phyloP scores from a whole-genome alignment of 2,329 filamentous ascomycete species.

The Myriosclerotinia scirpicola region DNA sequence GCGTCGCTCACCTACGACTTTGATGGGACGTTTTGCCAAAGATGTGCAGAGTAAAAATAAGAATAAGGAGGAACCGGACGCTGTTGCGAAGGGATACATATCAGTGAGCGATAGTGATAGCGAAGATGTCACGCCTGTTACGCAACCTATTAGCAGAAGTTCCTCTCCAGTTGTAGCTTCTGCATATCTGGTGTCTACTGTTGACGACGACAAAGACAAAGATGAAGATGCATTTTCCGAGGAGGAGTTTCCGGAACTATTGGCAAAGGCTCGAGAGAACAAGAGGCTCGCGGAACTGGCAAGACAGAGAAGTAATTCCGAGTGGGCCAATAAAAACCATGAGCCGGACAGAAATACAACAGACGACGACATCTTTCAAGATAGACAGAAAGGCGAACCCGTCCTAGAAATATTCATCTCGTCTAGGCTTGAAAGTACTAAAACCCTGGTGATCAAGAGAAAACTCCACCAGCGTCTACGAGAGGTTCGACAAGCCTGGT shows the following conservation, averaged over 20 bases:
- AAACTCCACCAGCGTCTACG: slow-evolving; percentile 67
- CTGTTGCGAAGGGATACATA: slow-evolving; percentile 29
- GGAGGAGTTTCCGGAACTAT: slow-evolving; percentile 40
- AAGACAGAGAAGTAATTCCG: slow-evolving; percentile 23
- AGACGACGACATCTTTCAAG: slow-evolving; percentile 27
- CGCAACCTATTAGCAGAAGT: not conserved
- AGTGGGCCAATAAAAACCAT: slow-evolving; percentile 27
- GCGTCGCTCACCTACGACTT: slow-evolving; percentile 26
- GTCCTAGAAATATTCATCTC: slow-evolving; percentile 65
- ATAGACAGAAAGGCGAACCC: slow-evolving; percentile 20
- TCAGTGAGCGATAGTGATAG: slow-evolving; percentile 34
- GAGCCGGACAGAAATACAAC: not conserved
- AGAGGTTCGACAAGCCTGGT: slow-evolving; percentile 69
- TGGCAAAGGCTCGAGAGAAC: slow-evolving; percentile 36
- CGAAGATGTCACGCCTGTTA: slow-evolving; percentile 22
- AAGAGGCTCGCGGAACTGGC: slow-evolving; percentile 30
- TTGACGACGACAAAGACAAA: slow-evolving; percentile 28
- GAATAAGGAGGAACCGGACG: slow-evolving; percentile 17
- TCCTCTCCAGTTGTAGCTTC: slow-evolving; percentile 5
- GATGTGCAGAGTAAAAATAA: slow-evolving; percentile 26
- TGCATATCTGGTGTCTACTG: not conserved
- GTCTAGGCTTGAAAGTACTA: slow-evolving; percentile 62
- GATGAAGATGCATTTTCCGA: slow-evolving; percentile 34
- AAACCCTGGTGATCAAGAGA: slow-evolving; percentile 61
- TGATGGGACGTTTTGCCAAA: slow-evolving; percentile 30